phyloP scores from a whole-genome alignment of 768 basidiomycete genomes.

The Boletus reticuloceps region DNA sequence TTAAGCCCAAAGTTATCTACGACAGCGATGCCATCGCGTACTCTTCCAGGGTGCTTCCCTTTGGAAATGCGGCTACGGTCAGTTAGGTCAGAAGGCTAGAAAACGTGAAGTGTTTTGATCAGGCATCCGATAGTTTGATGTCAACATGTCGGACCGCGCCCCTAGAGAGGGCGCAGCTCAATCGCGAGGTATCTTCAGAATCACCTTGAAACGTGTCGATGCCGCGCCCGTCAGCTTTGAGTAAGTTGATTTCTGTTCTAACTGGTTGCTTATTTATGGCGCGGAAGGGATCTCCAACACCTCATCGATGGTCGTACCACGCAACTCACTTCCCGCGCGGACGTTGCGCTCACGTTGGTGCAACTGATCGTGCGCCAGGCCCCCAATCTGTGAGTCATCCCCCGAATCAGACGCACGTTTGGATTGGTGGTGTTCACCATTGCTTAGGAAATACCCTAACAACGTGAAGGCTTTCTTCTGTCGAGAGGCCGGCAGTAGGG shows the following conservation, averaged over 20 bases:
- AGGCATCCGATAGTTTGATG: slow-evolving; percentile 31
- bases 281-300: slow-evolving; percentile 21
- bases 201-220: slow-evolving; percentile 38
- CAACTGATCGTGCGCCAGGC: slow-evolving; percentile 50
- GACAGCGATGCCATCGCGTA: slow-evolving; percentile 46
- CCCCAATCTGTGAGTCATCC: slow-evolving; percentile 39
- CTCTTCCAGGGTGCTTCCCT: slow-evolving; percentile 29
- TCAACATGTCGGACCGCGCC: slow-evolving; percentile 31
- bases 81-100: slow-evolving; percentile 2
- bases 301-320: slow-evolving; percentile 25
- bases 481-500: slow-evolving; percentile 24
- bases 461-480: slow-evolving; percentile 48
- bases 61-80: slow-evolving; percentile 33
- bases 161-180: slow-evolving; percentile 8
- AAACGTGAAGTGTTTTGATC: not conserved
- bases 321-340: slow-evolving; percentile 26
- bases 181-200: slow-evolving; percentile 27
- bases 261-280: not conserved
- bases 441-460: slow-evolving; percentile 41
- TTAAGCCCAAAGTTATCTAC: slow-evolving; percentile 44
- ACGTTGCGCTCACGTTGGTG: slow-evolving; percentile 42
- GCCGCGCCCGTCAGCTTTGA: slow-evolving; percentile 35
- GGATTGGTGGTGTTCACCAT: not conserved
- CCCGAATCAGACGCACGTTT: not conserved
- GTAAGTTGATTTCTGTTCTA: slow-evolving; percentile 20